Conservation (phyloP, 179 eudicot genomes). For the Heliamphora pulchella region DNA sequence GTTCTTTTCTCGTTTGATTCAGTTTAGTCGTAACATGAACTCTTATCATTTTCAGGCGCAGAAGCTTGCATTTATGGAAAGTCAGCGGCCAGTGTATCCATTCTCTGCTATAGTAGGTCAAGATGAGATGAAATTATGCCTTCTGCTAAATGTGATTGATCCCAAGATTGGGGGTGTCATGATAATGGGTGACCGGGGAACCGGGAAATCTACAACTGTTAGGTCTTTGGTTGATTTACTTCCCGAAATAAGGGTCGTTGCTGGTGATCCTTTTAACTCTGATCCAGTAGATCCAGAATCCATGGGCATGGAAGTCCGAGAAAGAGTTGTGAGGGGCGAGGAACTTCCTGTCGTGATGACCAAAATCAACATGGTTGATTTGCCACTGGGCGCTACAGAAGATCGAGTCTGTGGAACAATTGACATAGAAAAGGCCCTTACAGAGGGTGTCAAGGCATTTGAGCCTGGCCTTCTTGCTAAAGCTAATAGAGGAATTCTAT, state of each 20-base stretch:
- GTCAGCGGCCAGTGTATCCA: slow-evolving; percentile 85
- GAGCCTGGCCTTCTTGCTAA: slow-evolving; percentile 87
- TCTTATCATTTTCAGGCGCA: slow-evolving; percentile 35
- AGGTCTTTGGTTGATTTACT: slow-evolving; percentile 84
- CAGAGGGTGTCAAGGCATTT: slow-evolving; percentile 90
- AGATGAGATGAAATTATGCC: slow-evolving; percentile 96
- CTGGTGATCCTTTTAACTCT: slow-evolving; percentile 84
- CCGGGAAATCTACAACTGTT: slow-evolving; percentile 87
- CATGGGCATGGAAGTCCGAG: slow-evolving; percentile 80
- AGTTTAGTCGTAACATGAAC: too few species aligned
- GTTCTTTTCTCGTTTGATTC: too few species aligned
- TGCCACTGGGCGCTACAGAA: slow-evolving; percentile 90
- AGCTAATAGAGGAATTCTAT: slow-evolving; percentile 51
- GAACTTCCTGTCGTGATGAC: slow-evolving; percentile 45
- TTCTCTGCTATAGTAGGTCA: slow-evolving; percentile 96
- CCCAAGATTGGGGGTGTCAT: slow-evolving; percentile 97
- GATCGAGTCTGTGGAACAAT: slow-evolving; percentile 95
- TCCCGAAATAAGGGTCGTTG: slow-evolving; percentile 74
- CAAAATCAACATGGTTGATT: slow-evolving; percentile 92
- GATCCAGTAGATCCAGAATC: slow-evolving; percentile 89
- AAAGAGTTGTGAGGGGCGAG: slow-evolving; percentile 59
- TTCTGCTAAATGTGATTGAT: slow-evolving; percentile 79
- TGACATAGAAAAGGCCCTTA: slow-evolving; percentile 88
- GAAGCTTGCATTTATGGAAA: slow-evolving; percentile 56
- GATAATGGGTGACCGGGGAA: slow-evolving; percentile 98